A percentile compares a stretch with the other conserved stretches of the same genome.
Conservation (phyloP, 176 grass and related monocot genomes). For the Luzula sylvatica region DNA sequence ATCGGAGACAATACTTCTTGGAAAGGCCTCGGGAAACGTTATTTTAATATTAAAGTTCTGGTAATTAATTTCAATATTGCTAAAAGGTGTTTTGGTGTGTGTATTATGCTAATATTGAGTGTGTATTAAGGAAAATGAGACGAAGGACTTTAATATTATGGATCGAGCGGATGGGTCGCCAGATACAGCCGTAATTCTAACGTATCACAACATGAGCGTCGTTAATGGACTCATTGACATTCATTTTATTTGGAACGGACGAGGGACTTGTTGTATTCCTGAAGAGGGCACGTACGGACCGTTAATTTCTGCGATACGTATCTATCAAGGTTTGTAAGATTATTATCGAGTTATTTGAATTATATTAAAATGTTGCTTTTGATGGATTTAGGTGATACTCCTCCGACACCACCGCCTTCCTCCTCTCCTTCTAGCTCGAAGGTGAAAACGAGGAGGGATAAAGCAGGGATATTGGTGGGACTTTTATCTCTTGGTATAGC, state of each 20-base stretch:
- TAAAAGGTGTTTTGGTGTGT: background rate
- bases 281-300: constrained; percentile 24
- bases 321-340: constrained; percentile 15
- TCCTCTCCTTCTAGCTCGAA: background rate
- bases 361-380: background rate
- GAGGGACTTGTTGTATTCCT: constrained; percentile 29
- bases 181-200: background rate
- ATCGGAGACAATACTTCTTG: constrained; percentile 14
- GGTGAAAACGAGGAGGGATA: constrained; percentile 1
- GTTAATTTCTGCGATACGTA: constrained; percentile 27
- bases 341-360: background rate
- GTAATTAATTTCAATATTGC: background rate
- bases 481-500: constrained; percentile 13
- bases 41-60: constrained; percentile 15
- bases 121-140: background rate
- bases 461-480: constrained; percentile 7
- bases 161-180: constrained; percentile 8
- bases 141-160: constrained; percentile 17
- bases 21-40: constrained; percentile 11
- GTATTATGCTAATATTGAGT: background rate
- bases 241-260: constrained; percentile 29
- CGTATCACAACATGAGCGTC: constrained; percentile 2
- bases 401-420: too few species aligned
- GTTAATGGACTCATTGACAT: constrained; percentile 20
- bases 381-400: too few species aligned